Conservation (phyloP, 495 filamentous ascomycete genomes). For the Aspergillus diversus region DNA sequence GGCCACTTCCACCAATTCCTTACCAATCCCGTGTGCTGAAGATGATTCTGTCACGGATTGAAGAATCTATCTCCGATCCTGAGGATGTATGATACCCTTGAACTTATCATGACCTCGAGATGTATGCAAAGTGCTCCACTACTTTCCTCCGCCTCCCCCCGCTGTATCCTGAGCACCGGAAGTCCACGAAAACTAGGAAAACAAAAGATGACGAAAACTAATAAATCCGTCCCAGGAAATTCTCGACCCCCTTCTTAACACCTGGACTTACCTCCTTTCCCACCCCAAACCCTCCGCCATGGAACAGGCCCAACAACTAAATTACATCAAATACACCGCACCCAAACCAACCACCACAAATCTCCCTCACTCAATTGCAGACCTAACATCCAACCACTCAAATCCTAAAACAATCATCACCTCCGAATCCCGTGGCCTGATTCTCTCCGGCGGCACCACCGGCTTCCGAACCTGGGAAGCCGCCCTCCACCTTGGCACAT, state of each 20-base stretch:
- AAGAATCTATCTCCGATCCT: slow-evolving; percentile 70
- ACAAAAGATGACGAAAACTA: background rate
- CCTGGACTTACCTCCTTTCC: slow-evolving; percentile 61
- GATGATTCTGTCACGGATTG: slow-evolving; percentile 64
- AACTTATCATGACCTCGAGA: background rate
- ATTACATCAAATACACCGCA: slow-evolving; percentile 73
- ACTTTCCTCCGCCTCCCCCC: background rate
- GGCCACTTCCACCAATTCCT: slow-evolving; percentile 60
- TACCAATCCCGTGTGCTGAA: slow-evolving; percentile 79
- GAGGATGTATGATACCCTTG: slow-evolving; percentile 72
- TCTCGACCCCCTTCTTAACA: slow-evolving; percentile 69
- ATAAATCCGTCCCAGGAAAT: slow-evolving; percentile 61
- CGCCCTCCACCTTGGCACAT: slow-evolving; percentile 80
- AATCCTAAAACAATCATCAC: slow-evolving; percentile 35
- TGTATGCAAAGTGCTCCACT: slow-evolving; percentile 5
- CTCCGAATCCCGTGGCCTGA: slow-evolving; percentile 70
- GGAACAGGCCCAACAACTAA: slow-evolving; percentile 70
- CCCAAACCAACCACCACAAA: slow-evolving; percentile 30
- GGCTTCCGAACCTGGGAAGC: slow-evolving; percentile 95
- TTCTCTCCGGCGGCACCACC: slow-evolving; percentile 78
- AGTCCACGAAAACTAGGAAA: background rate
- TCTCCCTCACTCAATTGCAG: slow-evolving; percentile 44
- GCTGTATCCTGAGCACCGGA: background rate
- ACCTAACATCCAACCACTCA: slow-evolving; percentile 2
- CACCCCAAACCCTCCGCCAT: slow-evolving; percentile 61